Evolutionary conservation across 2,329 filamentous ascomycete genomes (phyloP).

Genomic region (Xylaria sp.): DNA sequence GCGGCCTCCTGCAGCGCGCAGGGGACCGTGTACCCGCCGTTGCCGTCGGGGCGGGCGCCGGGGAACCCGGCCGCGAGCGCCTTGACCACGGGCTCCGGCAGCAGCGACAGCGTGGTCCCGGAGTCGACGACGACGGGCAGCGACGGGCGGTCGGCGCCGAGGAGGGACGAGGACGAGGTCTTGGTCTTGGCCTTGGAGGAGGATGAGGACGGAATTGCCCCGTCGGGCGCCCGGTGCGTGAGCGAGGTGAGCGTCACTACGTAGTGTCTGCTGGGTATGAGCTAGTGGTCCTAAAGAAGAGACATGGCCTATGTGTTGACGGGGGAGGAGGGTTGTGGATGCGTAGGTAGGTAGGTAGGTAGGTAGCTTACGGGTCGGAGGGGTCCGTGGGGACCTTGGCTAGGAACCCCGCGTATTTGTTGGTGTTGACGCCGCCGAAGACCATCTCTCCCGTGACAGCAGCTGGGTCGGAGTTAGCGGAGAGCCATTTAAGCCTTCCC

Average conservation of each 20-base stretch:
- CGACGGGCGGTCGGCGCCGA: slow-evolving; percentile 36
- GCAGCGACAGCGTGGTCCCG: slow-evolving; percentile 52
- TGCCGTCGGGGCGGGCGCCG: slow-evolving; percentile 42
- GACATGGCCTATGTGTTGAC: neutral
- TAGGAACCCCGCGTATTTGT: slow-evolving; percentile 53
- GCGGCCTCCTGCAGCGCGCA: slow-evolving; percentile 43
- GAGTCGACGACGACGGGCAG: slow-evolving; percentile 54
- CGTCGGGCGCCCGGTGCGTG: slow-evolving; percentile 21
- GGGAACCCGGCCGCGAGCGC: slow-evolving; percentile 48
- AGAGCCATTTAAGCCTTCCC: neutral
- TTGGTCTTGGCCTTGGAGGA: neutral
- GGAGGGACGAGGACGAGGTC: too few relatives aligned
- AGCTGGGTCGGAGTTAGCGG: slow-evolving; percentile 23
- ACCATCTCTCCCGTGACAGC: slow-evolving; percentile 51
- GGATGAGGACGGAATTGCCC: too few relatives aligned
- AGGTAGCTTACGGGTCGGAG: slow-evolving; percentile 35
- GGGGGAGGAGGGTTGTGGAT: neutral
- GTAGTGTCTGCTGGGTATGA: slow-evolving; percentile 31
- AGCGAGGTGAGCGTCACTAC: slow-evolving; percentile 31
- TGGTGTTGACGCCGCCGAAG: slow-evolving; percentile 56
- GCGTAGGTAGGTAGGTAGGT: neutral
- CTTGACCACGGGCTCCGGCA: slow-evolving; percentile 47
- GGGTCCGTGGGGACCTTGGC: slow-evolving; percentile 47
- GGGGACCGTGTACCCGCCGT: slow-evolving; percentile 49
- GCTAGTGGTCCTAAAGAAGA: neutral